A percentile compares a stretch with the other conserved stretches of the same genome.
These are phyloP conservation scores for Medicago lupulina DNA, from an alignment of 306 rosid species.

Conservation along the genomic window DNA sequence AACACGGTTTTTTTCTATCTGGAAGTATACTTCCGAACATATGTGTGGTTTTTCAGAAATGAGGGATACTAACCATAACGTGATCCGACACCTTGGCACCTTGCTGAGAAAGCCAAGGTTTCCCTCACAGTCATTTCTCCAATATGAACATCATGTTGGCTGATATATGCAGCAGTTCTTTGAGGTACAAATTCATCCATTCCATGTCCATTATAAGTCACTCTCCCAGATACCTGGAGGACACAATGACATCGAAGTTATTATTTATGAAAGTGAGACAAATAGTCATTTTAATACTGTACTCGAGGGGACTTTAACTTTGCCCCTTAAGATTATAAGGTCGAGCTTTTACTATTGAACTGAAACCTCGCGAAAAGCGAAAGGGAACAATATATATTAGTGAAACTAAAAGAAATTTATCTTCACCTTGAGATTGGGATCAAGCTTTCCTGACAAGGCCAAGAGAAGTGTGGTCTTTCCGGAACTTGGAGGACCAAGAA, in stretches of 20 bases:
- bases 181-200: conserved; percentile 48
- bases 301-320: background rate
- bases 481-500: conserved; percentile 76
- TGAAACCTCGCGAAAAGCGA: background rate
- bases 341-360: background rate
- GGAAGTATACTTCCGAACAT: background rate
- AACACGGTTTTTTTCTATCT: background rate
- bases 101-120: conserved; percentile 49
- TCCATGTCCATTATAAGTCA: conserved; percentile 46
- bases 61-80: conserved; percentile 31
- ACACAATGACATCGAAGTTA: background rate
- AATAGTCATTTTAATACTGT: background rate
- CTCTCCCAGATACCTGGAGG: conserved; percentile 31
- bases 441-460: conserved; percentile 82
- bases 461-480: conserved; percentile 70
- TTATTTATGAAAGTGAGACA: background rate
- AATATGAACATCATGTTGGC: conserved; percentile 48
- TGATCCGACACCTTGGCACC: conserved; percentile 53
- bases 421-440: conserved; percentile 60
- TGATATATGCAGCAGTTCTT: conserved; percentile 47
- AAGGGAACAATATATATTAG: background rate
- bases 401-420: background rate
- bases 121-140: conserved; percentile 55
- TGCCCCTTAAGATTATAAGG: background rate
- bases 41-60: background rate